These are phyloP conservation scores for Penicillium sp. DNA, from an alignment of 2,329 filamentous ascomycete genomes.

Conservation along the genomic window DNA sequence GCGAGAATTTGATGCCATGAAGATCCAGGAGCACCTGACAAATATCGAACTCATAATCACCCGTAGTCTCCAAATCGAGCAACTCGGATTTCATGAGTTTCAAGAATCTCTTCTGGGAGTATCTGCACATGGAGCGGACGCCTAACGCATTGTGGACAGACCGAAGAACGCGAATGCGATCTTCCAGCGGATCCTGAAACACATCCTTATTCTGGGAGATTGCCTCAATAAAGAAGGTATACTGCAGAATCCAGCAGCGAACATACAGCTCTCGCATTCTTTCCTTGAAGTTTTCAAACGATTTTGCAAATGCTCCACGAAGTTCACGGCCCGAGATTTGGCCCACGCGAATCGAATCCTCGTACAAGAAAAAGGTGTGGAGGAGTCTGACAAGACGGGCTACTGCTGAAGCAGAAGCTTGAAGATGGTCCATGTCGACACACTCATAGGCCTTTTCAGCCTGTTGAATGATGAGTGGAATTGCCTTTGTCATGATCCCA, in stretches of 20 bases:
- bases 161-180: conserved; percentile 76
- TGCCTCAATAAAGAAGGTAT: conserved; percentile 74
- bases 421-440: conserved; percentile 76
- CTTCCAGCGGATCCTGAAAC: conserved; percentile 68
- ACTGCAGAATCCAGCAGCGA: conserved; percentile 84
- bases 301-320: conserved; percentile 49
- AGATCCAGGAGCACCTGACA: conserved; percentile 82
- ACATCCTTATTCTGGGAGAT: conserved; percentile 65
- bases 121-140: conserved; percentile 79
- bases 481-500: conserved; percentile 69
- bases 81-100: conserved; percentile 87
- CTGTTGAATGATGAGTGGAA: conserved; percentile 70
- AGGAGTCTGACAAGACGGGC: conserved; percentile 72
- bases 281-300: conserved; percentile 56
- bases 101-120: conserved; percentile 82
- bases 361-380: conserved; percentile 76
- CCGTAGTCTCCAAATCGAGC: conserved; percentile 70
- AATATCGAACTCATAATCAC: conserved; percentile 84
- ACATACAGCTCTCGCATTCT: conserved; percentile 86
- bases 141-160: conserved; percentile 83
- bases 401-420: conserved; percentile 70
- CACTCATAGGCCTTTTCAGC: conserved; percentile 72
- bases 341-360: conserved; percentile 82
- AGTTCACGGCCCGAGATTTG: conserved; percentile 63
- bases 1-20: conserved; percentile 75